A percentile compares a stretch with the other conserved stretches of the same genome.
These are phyloP conservation scores for Fagus crenata DNA, from an alignment of 306 rosid species.

Conservation along the genomic window DNA sequence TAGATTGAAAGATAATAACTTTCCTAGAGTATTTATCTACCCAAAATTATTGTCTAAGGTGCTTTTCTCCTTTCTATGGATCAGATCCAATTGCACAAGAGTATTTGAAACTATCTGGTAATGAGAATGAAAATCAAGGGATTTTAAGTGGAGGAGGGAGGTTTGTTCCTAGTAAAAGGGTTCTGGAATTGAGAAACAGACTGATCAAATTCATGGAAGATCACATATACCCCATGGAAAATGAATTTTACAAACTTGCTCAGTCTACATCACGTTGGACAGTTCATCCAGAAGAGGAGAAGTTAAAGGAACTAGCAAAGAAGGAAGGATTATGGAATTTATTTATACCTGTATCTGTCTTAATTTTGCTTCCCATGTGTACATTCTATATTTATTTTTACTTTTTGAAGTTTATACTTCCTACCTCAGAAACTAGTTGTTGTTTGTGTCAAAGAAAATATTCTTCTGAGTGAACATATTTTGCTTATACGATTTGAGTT, in stretches of 20 bases:
- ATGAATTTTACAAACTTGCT: constrained; percentile 76
- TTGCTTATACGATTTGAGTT: constrained; percentile 19
- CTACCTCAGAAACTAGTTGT: neutral
- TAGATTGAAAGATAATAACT: constrained; percentile 16
- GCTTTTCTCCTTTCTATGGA: constrained; percentile 25
- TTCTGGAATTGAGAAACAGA: constrained; percentile 56
- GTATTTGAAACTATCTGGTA: constrained; percentile 39
- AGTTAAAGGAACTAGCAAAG: constrained; percentile 82
- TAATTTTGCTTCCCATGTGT: constrained; percentile 20
- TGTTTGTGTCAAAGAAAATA: neutral
- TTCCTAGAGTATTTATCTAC: constrained; percentile 25
- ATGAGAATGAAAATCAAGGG: constrained; percentile 41
- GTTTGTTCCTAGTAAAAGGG: constrained; percentile 63
- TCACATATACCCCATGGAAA: constrained; percentile 85
- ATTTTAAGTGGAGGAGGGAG: constrained; percentile 51
- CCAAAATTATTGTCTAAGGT: constrained; percentile 28
- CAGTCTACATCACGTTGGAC: constrained; percentile 83
- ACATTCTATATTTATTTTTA: constrained; percentile 23
- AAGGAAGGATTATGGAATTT: constrained; percentile 97
- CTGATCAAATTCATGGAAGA: constrained; percentile 83
- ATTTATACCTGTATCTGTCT: constrained; percentile 78
- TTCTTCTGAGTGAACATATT: neutral
- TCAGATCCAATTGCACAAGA: constrained; percentile 37
- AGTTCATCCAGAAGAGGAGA: constrained; percentile 87
- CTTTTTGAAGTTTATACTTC: constrained; percentile 7